Conservation (phyloP, 2,329 filamentous ascomycete species). For the Lasiodiplodia gonubiensis region DNA sequence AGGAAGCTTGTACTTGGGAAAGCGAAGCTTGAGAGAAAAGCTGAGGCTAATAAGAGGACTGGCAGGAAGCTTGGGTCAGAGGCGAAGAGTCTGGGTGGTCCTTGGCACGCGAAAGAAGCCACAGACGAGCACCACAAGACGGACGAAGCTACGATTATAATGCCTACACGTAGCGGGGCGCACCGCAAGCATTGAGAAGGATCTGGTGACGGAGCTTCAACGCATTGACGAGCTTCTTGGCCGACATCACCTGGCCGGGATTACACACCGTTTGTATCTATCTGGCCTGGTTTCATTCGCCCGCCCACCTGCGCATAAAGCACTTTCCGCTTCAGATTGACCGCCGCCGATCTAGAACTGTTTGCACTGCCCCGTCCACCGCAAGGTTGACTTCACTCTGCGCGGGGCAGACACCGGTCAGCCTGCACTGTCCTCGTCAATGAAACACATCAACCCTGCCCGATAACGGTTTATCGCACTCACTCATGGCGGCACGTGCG, state of each 20-base stretch:
- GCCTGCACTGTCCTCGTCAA: too few relatives aligned
- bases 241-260: slow-evolving; percentile 13
- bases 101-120: too few relatives aligned
- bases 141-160: background rate
- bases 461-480: background rate
- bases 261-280: background rate
- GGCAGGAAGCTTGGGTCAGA: too few relatives aligned
- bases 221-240: slow-evolving; percentile 20
- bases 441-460: slow-evolving; percentile 7
- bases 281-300: slow-evolving; percentile 4
- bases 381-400: slow-evolving; percentile 21
- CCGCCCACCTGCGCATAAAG: slow-evolving; percentile 1
- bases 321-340: slow-evolving; percentile 16
- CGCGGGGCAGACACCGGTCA: slow-evolving; percentile 7
- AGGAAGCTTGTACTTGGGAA: background rate
- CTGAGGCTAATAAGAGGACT: background rate
- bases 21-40: background rate
- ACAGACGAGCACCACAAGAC: too few relatives aligned
- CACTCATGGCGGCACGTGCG: too few relatives aligned
- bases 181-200: slow-evolving; percentile 6
- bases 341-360: slow-evolving; percentile 18
- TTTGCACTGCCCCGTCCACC: slow-evolving; percentile 20
- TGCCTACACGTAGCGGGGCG: slow-evolving; percentile 1
- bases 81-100: too few relatives aligned
- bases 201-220: slow-evolving; percentile 1